A percentile compares a stretch with the other conserved stretches of the same genome.
Conservation (phyloP, 176 grass and related monocot species). For the Oryza longistaminata region DNA sequence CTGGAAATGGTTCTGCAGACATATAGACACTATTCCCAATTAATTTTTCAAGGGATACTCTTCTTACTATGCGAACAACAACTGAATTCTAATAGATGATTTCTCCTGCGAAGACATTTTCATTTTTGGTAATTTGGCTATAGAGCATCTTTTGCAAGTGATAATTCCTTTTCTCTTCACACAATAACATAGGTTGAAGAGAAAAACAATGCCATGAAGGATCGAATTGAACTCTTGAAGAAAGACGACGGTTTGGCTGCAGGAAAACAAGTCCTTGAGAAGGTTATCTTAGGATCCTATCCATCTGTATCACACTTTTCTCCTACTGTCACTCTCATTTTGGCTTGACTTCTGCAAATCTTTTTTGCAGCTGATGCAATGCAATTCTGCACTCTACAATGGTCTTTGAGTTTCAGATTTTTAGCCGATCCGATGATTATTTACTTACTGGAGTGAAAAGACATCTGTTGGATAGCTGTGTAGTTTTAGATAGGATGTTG, state of each 20-base stretch:
- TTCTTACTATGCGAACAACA: neutral
- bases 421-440: neutral
- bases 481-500: neutral
- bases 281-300: slow-evolving; percentile 27
- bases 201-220: slow-evolving; percentile 52
- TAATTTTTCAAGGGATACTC: neutral
- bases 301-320: neutral
- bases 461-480: slow-evolving; percentile 28
- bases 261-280: slow-evolving; percentile 33
- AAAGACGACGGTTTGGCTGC: slow-evolving; percentile 17
- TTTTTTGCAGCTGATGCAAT: slow-evolving; percentile 43
- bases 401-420: neutral
- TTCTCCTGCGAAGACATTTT: neutral
- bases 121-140: neutral
- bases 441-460: neutral
- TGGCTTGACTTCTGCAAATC: neutral
- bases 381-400: slow-evolving; percentile 21
- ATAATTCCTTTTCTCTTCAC: slow-evolving; percentile 11
- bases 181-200: slow-evolving; percentile 46
- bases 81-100: neutral
- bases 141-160: neutral
- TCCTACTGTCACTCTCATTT: slow-evolving; percentile 5
- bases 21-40: neutral
- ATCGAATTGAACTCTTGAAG: slow-evolving; percentile 47
- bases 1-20: slow-evolving; percentile 11